These are phyloP conservation scores for Skeletonema menzelii DNA, from an alignment of 108 stramenopile genomes.

Conservation along the genomic window DNA sequence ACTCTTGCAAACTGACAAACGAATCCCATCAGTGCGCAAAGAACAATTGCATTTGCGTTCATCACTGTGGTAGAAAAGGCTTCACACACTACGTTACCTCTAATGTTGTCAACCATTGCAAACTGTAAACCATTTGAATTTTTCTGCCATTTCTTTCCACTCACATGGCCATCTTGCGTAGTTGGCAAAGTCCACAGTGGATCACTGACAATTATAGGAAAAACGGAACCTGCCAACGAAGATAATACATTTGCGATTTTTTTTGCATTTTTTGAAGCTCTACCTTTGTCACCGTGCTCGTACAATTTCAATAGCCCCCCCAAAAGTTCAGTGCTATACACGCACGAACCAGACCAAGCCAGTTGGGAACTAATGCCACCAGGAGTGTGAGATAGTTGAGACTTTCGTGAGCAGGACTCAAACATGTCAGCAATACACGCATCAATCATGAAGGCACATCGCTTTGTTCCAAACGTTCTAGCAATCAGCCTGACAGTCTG, in stretches of 20 bases:
- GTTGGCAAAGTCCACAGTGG: slow-evolving; percentile 48
- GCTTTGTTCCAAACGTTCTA: slow-evolving; percentile 26
- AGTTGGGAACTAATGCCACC: neutral
- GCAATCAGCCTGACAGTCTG: slow-evolving; percentile 32
- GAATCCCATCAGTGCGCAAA: slow-evolving; percentile 40
- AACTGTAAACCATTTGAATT: neutral
- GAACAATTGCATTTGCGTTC: slow-evolving; percentile 44
- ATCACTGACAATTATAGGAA: slow-evolving; percentile 36
- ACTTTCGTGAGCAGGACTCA: slow-evolving; percentile 24
- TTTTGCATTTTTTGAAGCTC: neutral
- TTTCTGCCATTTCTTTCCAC: neutral
- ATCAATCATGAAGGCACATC: slow-evolving; percentile 41
- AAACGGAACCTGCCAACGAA: slow-evolving; percentile 36
- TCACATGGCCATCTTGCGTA: neutral
- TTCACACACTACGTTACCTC: neutral
- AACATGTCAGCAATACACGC: slow-evolving; percentile 40
- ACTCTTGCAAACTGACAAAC: slow-evolving; percentile 24
- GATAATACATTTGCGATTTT: slow-evolving; percentile 16
- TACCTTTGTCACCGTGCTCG: neutral
- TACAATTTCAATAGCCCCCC: slow-evolving; percentile 3
- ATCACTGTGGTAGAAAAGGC: slow-evolving; percentile 23
- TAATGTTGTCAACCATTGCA: neutral
- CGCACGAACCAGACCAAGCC: slow-evolving; percentile 25
- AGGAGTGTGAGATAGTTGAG: neutral
- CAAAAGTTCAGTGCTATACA: slow-evolving; percentile 28